Percentiles rank a stretch among this genome's conserved stretches.
Conservation (phyloP, 192 early-diverging fungal species). For the Umbelopsis isabellina region DNA sequence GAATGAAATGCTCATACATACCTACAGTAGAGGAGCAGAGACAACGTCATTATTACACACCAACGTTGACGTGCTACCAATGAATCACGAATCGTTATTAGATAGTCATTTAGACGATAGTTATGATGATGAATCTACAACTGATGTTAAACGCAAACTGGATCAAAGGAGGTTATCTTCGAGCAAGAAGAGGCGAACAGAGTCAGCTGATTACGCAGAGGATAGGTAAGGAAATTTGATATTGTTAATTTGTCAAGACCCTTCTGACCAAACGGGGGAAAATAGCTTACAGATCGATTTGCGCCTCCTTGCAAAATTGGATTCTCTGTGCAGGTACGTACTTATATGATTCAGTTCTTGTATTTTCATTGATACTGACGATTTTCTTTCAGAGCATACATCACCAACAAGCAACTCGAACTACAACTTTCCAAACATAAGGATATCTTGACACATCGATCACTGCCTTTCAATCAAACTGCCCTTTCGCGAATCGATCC, state of each 20-base stretch:
- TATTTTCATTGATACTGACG: not conserved
- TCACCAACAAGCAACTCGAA: conserved; percentile 43
- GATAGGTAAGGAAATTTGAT: not conserved
- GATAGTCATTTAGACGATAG: not conserved
- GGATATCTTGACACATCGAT: conserved; percentile 23
- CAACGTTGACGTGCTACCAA: conserved; percentile 1
- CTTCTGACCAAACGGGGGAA: not conserved
- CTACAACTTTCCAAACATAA: conserved; percentile 33
- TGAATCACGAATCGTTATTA: conserved; percentile 9
- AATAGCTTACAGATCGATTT: conserved; percentile 38
- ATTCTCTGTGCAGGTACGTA: conserved; percentile 39
- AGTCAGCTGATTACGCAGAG: not conserved
- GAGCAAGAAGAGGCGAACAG: not conserved
- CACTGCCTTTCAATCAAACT: conserved; percentile 32
- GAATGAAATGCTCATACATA: not conserved
- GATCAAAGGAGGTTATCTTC: not conserved
- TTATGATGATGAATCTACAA: not conserved
- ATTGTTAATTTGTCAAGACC: not conserved
- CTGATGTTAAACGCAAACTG: not conserved
- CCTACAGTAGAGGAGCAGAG: not conserved
- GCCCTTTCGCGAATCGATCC: conserved; percentile 17
- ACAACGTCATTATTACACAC: not conserved
- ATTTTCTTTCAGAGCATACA: conserved; percentile 30
- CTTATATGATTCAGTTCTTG: not conserved
- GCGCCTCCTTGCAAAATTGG: conserved; percentile 42